phyloP scores from a whole-genome alignment of 768 basidiomycete species.

The Boletus reticuloceps region DNA sequence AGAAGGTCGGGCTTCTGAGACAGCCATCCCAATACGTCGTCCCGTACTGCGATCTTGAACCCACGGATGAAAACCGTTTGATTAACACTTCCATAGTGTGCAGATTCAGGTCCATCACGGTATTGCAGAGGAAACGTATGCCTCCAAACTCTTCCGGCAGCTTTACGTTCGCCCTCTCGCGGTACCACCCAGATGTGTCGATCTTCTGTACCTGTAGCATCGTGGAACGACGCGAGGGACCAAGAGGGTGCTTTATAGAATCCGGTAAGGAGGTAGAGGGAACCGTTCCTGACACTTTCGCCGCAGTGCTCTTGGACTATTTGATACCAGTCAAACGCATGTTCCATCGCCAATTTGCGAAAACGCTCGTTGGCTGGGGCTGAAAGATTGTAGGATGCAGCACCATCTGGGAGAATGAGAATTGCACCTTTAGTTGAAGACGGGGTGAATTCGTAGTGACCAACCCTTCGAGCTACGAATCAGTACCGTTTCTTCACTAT shows the following conservation, averaged over 20 bases:
- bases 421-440: constrained; percentile 23
- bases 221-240: not conserved
- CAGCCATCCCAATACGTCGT: not conserved
- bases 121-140: not conserved
- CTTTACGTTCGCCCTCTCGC: not conserved
- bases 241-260: not conserved
- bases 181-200: too few relatives aligned
- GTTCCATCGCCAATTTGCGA: constrained; percentile 5
- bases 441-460: not conserved
- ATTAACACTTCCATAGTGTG: not conserved
- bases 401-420: constrained; percentile 29
- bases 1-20: not conserved
- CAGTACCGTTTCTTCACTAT: not conserved
- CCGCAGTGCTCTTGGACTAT: not conserved
- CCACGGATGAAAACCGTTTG: constrained; percentile 19
- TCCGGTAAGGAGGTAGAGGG: not conserved
- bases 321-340: constrained; percentile 25
- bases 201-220: not conserved
- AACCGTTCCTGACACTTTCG: not conserved
- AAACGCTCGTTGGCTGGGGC: constrained; percentile 5
- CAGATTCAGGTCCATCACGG: not conserved
- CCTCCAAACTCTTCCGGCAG: not conserved
- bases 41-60: constrained; percentile 10
- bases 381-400: constrained; percentile 14
- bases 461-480: not conserved